These are phyloP conservation scores for Cyanodermella asteris DNA, from an alignment of 2,329 filamentous ascomycete genomes.

Conservation along the genomic window DNA sequence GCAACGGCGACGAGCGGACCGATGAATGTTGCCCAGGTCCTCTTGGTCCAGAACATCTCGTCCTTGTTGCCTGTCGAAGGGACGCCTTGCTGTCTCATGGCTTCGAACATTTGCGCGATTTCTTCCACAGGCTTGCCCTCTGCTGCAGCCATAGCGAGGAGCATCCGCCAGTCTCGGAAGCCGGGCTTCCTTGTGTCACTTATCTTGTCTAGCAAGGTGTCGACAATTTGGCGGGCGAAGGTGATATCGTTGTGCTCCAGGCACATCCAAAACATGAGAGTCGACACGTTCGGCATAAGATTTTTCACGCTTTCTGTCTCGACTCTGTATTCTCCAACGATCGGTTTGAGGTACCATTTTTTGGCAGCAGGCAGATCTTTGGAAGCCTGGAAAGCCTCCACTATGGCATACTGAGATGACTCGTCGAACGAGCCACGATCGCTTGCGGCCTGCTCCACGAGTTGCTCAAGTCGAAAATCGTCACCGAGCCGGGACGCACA, in stretches of 20 bases:
- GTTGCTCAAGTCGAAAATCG: too few relatives aligned
- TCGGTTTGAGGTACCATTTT: slow-evolving; percentile 40
- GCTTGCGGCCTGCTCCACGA: slow-evolving; percentile 8
- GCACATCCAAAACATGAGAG: slow-evolving; percentile 39
- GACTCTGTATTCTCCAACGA: slow-evolving; percentile 21
- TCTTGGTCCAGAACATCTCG: slow-evolving; percentile 4
- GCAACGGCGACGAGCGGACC: too few relatives aligned
- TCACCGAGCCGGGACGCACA: too few relatives aligned
- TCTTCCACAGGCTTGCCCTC: slow-evolving; percentile 51
- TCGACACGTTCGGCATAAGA: slow-evolving; percentile 33
- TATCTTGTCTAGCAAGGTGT: slow-evolving; percentile 15
- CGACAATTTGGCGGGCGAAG: slow-evolving; percentile 41
- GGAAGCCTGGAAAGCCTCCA: slow-evolving; percentile 38
- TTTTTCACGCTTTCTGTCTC: slow-evolving; percentile 17
- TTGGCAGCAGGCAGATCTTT: slow-evolving; percentile 36
- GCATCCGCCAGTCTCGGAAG: slow-evolving; percentile 45
- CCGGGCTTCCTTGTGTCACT: slow-evolving; percentile 16
- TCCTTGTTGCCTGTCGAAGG: slow-evolving; percentile 23
- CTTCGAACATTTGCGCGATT: slow-evolving; percentile 48
- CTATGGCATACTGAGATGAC: slow-evolving; percentile 32
- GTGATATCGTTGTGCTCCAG: slow-evolving; percentile 34
- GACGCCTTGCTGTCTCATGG: slow-evolving; percentile 42
- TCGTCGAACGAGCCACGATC: too few relatives aligned
- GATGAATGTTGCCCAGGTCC: slow-evolving; percentile 5
- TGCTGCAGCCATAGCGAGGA: slow-evolving; percentile 55